phyloP scores from a whole-genome alignment of 805 yeast species.

The Ogataea degrootiae region DNA sequence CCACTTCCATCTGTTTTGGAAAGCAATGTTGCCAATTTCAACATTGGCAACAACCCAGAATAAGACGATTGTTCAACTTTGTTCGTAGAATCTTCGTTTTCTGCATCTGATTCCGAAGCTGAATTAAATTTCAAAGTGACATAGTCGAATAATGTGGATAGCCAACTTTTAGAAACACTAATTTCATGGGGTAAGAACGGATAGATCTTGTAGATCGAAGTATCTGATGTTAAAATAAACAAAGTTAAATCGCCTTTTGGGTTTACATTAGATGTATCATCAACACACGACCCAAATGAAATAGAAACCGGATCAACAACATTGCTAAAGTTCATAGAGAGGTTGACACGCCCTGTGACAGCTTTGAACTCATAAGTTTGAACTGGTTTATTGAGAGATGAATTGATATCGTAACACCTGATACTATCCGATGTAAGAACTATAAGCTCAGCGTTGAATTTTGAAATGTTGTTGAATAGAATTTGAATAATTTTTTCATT shows the following conservation, averaged over 20 bases:
- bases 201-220: constrained; percentile 54
- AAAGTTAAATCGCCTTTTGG: constrained; percentile 46
- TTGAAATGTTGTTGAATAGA: constrained; percentile 41
- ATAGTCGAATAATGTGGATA: constrained; percentile 25
- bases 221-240: constrained; percentile 47
- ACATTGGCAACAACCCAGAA: constrained; percentile 12
- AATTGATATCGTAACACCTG: constrained; percentile 33
- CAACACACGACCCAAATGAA: constrained; percentile 37
- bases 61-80: neutral
- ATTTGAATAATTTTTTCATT: constrained; percentile 32
- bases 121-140: constrained; percentile 15
- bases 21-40: constrained; percentile 23
- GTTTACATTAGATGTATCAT: constrained; percentile 7
- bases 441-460: constrained; percentile 39
- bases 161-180: constrained; percentile 30
- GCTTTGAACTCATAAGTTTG: neutral
- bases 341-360: constrained; percentile 4
- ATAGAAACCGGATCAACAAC: constrained; percentile 37
- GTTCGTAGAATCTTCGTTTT: constrained; percentile 1
- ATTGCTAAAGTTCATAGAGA: constrained; percentile 10
- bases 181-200: constrained; percentile 58
- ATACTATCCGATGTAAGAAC: constrained; percentile 35
- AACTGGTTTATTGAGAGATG: constrained; percentile 13
- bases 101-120: constrained; percentile 18
- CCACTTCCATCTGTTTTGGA: constrained; percentile 10